These are phyloP conservation scores for Talaromyces albobiverticillius DNA, from an alignment of 2,329 filamentous ascomycete species.

Conservation along the genomic window DNA sequence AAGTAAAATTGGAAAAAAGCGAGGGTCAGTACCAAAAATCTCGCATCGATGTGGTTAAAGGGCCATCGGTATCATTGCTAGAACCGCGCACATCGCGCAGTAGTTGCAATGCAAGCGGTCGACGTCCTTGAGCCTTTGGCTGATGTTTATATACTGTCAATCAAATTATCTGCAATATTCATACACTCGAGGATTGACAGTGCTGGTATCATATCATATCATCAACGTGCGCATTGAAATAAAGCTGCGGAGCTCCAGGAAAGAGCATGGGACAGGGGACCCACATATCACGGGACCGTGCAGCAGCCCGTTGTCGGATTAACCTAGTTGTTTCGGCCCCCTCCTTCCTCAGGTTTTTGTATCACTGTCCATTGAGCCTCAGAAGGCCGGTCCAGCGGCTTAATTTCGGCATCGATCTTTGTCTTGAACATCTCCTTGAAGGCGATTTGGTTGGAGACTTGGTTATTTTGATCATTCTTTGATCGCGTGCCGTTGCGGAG, in stretches of 20 bases:
- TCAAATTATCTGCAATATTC: too few relatives aligned
- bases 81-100: conserved; percentile 7
- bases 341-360: conserved; percentile 4
- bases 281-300: conserved; percentile 12
- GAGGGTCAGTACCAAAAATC: background rate
- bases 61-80: background rate
- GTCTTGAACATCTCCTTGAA: background rate
- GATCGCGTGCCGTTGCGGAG: background rate
- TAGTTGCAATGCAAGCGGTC: background rate
- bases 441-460: background rate
- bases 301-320: background rate
- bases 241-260: conserved; percentile 12
- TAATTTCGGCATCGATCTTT: background rate
- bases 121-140: too few relatives aligned
- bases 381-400: conserved; percentile 5
- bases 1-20: background rate
- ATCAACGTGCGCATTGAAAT: too few relatives aligned
- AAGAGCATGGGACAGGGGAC: background rate
- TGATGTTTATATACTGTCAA: too few relatives aligned
- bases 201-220: too few relatives aligned
- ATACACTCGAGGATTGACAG: too few relatives aligned
- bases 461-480: background rate
- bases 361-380: conserved; percentile 5
- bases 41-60: background rate
- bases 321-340: conserved; percentile 5